These are phyloP conservation scores for Adansonia madagascariensis DNA, from an alignment of 441 rosid species.

Conservation along the genomic window DNA sequence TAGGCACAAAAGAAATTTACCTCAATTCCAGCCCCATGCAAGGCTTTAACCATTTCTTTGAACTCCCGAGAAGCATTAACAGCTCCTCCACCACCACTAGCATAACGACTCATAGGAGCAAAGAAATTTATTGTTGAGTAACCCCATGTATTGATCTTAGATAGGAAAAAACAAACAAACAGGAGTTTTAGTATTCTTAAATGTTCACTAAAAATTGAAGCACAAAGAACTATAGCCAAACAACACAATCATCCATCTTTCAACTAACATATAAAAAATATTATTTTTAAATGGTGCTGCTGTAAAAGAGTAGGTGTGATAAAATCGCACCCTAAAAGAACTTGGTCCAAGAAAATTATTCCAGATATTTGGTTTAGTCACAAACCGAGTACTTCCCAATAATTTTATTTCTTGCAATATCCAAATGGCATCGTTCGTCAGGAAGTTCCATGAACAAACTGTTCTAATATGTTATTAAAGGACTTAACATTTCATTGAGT, in stretches of 20 bases:
- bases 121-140: slow-evolving; percentile 97
- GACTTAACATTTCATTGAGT: slow-evolving; percentile 3
- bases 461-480: not conserved
- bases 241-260: not conserved
- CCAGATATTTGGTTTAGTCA: slow-evolving; percentile 6
- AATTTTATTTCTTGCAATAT: not conserved
- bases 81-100: slow-evolving; percentile 87
- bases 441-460: not conserved
- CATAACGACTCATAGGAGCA: slow-evolving; percentile 96
- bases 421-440: not conserved
- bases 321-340: not conserved
- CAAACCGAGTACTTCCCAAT: not conserved
- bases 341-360: slow-evolving; percentile 6
- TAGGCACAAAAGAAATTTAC: slow-evolving; percentile 41
- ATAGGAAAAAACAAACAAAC: slow-evolving; percentile 16
- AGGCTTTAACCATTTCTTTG: slow-evolving; percentile 94
- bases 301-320: not conserved
- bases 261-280: not conserved
- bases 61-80: slow-evolving; percentile 79
- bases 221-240: not conserved
- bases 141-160: slow-evolving; percentile 97
- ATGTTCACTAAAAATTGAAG: slow-evolving; percentile 8
- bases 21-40: slow-evolving; percentile 94
- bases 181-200: slow-evolving; percentile 9
- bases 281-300: not conserved